Base-by-base conservation (phyloP, 768 basidiomycete genomes). In the Podaxis carcinomalis region DNA sequence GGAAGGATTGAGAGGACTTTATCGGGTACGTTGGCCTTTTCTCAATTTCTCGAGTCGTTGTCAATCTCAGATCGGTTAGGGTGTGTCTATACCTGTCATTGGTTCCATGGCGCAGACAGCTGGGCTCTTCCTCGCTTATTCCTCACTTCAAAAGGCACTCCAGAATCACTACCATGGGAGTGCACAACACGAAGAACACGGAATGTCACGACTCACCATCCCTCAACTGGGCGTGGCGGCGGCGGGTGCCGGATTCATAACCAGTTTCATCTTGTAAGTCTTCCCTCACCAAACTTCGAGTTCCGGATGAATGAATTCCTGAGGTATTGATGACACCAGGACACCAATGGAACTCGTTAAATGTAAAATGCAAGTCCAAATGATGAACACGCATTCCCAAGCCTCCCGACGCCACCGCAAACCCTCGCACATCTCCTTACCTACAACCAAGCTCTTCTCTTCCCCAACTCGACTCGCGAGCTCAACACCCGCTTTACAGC, bases 101-200 rank as follows among this genome's bases (percentile, higher is more conserved):
- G 96, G 94, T 4, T 92, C 96, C 27, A 96, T 96, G 87, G 88
- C 84, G 0, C 95, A 98, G 74, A 98, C 95, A 64, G 96, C 96
- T 1, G 81, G 85, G 1, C 78, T 98, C 37, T 99, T 99, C 76
- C 75, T 97, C 50, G 78, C 90, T 4, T 98, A 98, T 70, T 86
- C 85, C 61, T 87, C 92, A 70, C 75, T 87, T n/a, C 89, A 93
- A 72, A 80, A 78, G 66, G 65, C 77, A 49, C 82, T 91, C 36
- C 84, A 86, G 49, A 67, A 66, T 28, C 68, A 69, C 59, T 76
- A 70, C 46, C 75, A 72, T 59, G 72, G 68, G 68, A 72, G 57
- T 32, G 62, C 64, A 58, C 71, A 74, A 3, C 19, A 11, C 52
- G 37, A 28, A 54, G 36, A 21, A 14, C 40, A 14, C 25, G 51